phyloP scores from a whole-genome alignment of 2,329 filamentous ascomycete species.

The Talaromyces sp. region DNA sequence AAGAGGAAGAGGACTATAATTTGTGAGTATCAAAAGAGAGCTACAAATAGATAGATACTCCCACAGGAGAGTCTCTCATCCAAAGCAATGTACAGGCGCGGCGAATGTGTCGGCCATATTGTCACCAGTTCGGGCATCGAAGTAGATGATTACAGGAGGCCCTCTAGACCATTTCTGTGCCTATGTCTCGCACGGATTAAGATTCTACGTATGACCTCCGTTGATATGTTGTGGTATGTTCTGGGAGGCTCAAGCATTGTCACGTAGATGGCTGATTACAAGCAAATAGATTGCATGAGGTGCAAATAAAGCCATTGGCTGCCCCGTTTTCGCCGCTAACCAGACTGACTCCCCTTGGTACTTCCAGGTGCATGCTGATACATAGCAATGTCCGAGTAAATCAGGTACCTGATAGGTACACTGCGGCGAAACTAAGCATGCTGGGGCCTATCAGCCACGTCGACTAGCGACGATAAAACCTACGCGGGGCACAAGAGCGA shows the following conservation, averaged over 20 bases:
- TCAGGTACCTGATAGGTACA: conserved; percentile 5
- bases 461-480: background rate
- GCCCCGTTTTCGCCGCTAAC: conserved; percentile 1
- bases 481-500: background rate
- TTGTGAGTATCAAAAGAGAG: too few species aligned
- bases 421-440: background rate
- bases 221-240: too few species aligned
- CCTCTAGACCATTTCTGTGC: too few species aligned
- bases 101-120: too few species aligned
- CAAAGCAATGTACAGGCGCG: too few species aligned
- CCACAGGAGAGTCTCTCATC: too few species aligned
- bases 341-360: background rate
- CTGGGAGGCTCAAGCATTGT: background rate
- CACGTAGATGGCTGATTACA: background rate
- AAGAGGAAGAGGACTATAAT: background rate
- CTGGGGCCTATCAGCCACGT: conserved; percentile 1
- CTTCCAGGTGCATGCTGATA: background rate
- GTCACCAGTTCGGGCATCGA: too few species aligned
- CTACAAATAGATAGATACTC: too few species aligned
- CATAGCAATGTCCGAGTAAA: background rate
- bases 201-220: too few species aligned
- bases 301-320: conserved; percentile 6
- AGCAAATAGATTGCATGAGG: background rate
- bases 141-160: too few species aligned
- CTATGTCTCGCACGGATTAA: too few species aligned